Evolutionary conservation across 2,329 filamentous ascomycete genomes (phyloP), one percentile per base, ranked within the genome.

Genomic region (Phaeosphaeria sp.): DNA sequence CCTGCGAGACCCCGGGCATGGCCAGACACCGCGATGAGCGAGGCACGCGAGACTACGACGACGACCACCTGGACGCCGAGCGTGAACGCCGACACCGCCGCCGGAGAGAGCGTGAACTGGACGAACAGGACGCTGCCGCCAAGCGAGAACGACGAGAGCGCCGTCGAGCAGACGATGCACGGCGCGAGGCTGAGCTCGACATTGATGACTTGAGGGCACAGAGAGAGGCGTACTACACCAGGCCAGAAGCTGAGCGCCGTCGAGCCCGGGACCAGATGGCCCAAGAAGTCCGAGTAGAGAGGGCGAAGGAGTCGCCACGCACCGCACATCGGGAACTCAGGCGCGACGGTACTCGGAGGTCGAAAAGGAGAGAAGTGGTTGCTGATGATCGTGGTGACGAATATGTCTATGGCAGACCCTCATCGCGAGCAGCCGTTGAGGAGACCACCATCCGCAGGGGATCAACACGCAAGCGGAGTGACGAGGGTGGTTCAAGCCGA

Each of bases 181-280:
- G 71, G 22, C 59, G 69, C 1, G 60, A 68, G 51, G 70, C 72
- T 33, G 72, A 77, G 60, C 63, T 77, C 22, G 78, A 80, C 57
- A 57, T 80, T 40, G 75, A 79, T 51, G 78, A 80, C 51, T 59
- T 80, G 49, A 65, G 78, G 51, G 69, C 69, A 30, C 71, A 72
- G 53, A 60, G 79, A 62, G 72, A 73, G 27, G 73, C 74, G 5
- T 81, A 81, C 61, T 79, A 73, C 61, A 63, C 65, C 51, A 59
- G 72, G 52, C 67, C 73, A n/a, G 68, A 71, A 27, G 51, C 64
- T 20, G 75, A 78, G 44, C 52, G 69, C 25, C 69, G 65, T 30
- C 68, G 68, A 20, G 68, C 72, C 21, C 63, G 63, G 20, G 65
- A 75, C 49, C 74, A 67, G 59, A 75, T 76, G 74, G 69, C 68